phyloP scores from a whole-genome alignment of 2,329 filamentous ascomycete species.

The Cadophora sp. region DNA sequence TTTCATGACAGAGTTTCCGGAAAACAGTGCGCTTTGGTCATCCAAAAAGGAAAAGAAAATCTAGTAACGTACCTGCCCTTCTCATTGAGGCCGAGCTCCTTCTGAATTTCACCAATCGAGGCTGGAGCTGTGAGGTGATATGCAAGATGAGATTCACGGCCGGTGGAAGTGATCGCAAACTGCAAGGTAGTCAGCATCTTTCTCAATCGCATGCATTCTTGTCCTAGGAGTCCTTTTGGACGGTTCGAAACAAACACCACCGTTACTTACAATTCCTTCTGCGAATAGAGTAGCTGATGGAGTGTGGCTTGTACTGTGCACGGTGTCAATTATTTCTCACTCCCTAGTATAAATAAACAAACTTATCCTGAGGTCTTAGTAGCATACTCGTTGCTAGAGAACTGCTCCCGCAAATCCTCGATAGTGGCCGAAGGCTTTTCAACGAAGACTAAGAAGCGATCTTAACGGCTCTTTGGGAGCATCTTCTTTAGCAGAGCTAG shows the following conservation, averaged over 20 bases:
- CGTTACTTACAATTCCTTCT: constrained; percentile 66
- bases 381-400: constrained; percentile 70
- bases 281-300: constrained; percentile 78
- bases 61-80: constrained; percentile 77
- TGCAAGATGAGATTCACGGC: constrained; percentile 75
- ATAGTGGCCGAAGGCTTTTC: constrained; percentile 74
- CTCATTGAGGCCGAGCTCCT: constrained; percentile 72
- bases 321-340: neutral
- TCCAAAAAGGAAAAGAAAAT: neutral
- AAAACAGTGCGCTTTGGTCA: neutral
- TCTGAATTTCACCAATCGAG: constrained; percentile 73
- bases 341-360: too few relatives aligned
- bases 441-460: constrained; percentile 83
- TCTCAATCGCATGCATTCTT: neutral
- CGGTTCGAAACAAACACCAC: too few relatives aligned
- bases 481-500: constrained; percentile 85
- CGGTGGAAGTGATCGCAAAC: constrained; percentile 79
- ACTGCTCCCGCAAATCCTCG: constrained; percentile 73
- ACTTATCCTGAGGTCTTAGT: constrained; percentile 73
- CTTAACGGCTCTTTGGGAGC: constrained; percentile 70
- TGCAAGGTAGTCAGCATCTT: neutral
- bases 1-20: neutral
- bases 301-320: constrained; percentile 58
- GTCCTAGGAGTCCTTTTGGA: too few relatives aligned
- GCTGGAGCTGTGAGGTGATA: constrained; percentile 81